Percentiles rank a stretch among this genome's conserved stretches.
Conservation (phyloP, 192 early-diverging fungal species). For the Radiomyces spectabilis region DNA sequence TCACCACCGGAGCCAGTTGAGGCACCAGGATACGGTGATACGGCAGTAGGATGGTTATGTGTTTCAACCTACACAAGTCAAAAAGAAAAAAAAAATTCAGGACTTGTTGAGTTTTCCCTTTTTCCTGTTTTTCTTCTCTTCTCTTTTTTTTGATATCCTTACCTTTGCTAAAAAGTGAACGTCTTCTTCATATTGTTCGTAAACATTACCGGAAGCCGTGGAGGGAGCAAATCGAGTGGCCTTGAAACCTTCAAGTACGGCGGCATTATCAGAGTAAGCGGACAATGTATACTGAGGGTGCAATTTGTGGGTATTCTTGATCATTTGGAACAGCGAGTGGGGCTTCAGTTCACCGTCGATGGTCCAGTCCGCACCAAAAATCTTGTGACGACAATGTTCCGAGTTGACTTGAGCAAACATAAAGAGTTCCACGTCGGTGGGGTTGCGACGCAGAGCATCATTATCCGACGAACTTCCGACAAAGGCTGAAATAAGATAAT, state of each 20-base stretch:
- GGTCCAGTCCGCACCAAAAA: constrained; percentile 97
- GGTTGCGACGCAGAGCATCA: constrained; percentile 62
- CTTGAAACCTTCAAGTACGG: constrained; percentile 78
- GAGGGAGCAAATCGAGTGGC: constrained; percentile 51
- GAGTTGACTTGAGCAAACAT: constrained; percentile 99
- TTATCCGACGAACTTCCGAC: constrained; percentile 38
- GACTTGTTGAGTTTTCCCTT: not conserved
- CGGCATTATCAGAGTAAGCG: constrained; percentile 98
- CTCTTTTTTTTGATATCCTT: constrained; percentile 4
- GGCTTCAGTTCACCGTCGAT: constrained; percentile 80
- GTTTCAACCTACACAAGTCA: constrained; percentile 75
- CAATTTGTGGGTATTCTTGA: constrained; percentile 84
- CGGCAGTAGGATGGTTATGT: constrained; percentile 99
- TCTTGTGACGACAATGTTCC: constrained; percentile 99
- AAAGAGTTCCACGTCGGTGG: constrained; percentile 98
- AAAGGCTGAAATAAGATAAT: constrained; percentile 87
- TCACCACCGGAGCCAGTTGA: constrained; percentile 98
- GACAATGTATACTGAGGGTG: constrained; percentile 81
- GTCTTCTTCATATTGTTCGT: constrained; percentile 54
- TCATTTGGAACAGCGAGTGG: constrained; percentile 93
- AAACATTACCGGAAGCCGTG: constrained; percentile 40
- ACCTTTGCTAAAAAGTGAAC: constrained; percentile 89
- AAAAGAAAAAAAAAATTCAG: constrained; percentile 1
- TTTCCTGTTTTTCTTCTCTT: not conserved
- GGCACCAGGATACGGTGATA: constrained; percentile 97